Base-by-base conservation (phyloP, 23 red algal genomes). In the Porphyridium purpureum region DNA sequence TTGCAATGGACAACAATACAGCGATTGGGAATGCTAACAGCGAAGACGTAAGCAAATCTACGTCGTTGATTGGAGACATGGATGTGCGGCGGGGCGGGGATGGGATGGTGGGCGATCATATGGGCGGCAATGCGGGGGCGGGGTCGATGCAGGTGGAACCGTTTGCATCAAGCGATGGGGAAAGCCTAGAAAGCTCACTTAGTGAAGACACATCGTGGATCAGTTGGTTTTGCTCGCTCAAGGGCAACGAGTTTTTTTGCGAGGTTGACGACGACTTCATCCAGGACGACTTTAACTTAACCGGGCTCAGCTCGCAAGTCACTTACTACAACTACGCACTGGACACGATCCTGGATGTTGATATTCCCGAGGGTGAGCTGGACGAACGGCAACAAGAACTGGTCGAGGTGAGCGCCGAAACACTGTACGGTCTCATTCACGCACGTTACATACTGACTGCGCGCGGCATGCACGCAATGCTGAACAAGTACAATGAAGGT, bases 211-310 rank as follows among this genome's bases (percentile, higher is more conserved):
- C 66, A 21, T 75, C 86, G 14, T 94, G 88, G 88, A 84, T 94
- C 40, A 74, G 74, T 2, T 94, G 88, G 88, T 94, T 94, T 58
- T 78, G 77, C 57, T 76, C 75, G 14, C 66, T 94, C 35, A 94
- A 84, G 31, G 88, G 88, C 19, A 94, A 94, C 42, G 88, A 94
- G 77, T 94, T 94, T 33, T 94, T 94, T 40, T 94, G 88, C 55
- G 88, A 94, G 61, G 75, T 81, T 5, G 88, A 94, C 46, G 88
- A 94, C 55, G 88, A 94, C 24, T 94, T 94, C 50, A 94, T 94
- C 50, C 70, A 94, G 28, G 88, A 94, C 67, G 88, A 94, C 52
- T 94, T 94, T 27, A 94, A 94, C 62, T 54, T 94, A 6, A 84
- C 77, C 4, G 77, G 88, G 11, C 46, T 94, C 31, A 73, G 66